Conservation (phyloP, 2,329 filamentous ascomycete species). For the Fusarium domesticum region DNA sequence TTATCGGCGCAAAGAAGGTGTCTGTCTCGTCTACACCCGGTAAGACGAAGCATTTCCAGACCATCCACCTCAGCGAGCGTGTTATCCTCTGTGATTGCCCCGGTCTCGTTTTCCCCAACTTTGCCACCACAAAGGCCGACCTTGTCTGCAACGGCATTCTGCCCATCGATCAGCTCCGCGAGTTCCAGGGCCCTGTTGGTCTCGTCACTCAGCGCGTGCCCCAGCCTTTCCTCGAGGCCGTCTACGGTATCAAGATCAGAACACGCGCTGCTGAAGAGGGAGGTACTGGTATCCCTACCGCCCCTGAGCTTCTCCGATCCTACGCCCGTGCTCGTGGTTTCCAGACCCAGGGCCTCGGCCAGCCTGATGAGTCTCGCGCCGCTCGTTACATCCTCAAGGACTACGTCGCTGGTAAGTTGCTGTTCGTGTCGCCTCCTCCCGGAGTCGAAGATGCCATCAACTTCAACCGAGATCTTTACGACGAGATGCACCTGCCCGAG, state of each 20-base stretch:
- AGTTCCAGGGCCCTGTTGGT: conserved; percentile 82
- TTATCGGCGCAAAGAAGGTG: conserved; percentile 98
- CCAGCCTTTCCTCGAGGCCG: conserved; percentile 80
- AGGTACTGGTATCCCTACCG: conserved; percentile 81
- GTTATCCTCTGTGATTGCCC: conserved; percentile 97
- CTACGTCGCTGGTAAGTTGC: conserved; percentile 92
- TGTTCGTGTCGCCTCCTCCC: conserved; percentile 88
- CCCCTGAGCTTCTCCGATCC: conserved; percentile 77
- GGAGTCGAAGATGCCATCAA: conserved; percentile 64
- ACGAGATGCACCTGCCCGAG: conserved; percentile 74
- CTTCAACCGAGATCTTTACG: conserved; percentile 90
- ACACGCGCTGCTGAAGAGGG: conserved; percentile 84
- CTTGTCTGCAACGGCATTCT: conserved; percentile 92
- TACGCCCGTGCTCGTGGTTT: conserved; percentile 91
- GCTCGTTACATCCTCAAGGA: conserved; percentile 90
- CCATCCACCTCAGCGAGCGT: conserved; percentile 84
- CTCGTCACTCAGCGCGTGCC: conserved; percentile 85
- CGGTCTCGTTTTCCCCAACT: conserved; percentile 97
- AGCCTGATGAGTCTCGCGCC: conserved; percentile 90
- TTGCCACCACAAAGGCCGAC: conserved; percentile 93
- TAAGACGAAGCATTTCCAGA: conserved; percentile 99
- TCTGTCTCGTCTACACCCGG: conserved; percentile 96
- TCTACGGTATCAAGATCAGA: conserved; percentile 89
- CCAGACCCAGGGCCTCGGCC: conserved; percentile 81
- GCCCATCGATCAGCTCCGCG: conserved; percentile 92